Evolutionary conservation across 2,329 filamentous ascomycete species (phyloP), one percentile per base, ranked within the genome.

Genomic region (Colletotrichum sp.): DNA sequence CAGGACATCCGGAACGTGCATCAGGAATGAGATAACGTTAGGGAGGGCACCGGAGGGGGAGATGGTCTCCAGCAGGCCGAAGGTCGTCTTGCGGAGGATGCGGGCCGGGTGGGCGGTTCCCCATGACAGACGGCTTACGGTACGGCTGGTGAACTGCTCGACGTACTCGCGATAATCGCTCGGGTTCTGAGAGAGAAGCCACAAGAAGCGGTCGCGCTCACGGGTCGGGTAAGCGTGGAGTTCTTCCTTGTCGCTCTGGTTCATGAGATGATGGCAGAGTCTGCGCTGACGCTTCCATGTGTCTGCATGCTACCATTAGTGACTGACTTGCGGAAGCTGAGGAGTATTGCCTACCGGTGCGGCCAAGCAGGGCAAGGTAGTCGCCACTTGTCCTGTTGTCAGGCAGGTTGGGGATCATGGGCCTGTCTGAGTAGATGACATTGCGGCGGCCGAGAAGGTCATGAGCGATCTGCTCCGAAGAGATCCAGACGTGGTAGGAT

Each of bases 271-370:
- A 68, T 85, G 84, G 74, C 84, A 85, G 26, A 88, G 83, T 80
- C 85, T 88, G 9, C 87, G 83, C 78, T 89, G 87, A n/a, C 86
- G 84, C 78, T 85, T 87, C 87, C 87, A 89, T 5, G 83, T 87
- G 7, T 87, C 87, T 87, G 76, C 43, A 8, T 16, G 38, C 38
- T 48, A 13, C 7, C 30, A 43, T 75, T 43, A 75, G 57, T 30
- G 10, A 28, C 8, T 12, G 8, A 13, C 3, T 12, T 4, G n/a
- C 1, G 24, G 13, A 8, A 32, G 24, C 12, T 5, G 26, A 32
- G 24, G 3, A 5, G 32, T 2, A 63, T 18, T 38, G 30, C 75
- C 12, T 80, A 85, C 86, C 85, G 67, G 86, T 88, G 21, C 82
- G 80, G 8, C 87, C 87, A 7, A 86, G 82, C 6, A 89, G 81